Evolutionary conservation across 768 basidiomycete genomes (phyloP), one percentile per base, ranked within the genome.

Genomic region (Auricularia sp.): DNA sequence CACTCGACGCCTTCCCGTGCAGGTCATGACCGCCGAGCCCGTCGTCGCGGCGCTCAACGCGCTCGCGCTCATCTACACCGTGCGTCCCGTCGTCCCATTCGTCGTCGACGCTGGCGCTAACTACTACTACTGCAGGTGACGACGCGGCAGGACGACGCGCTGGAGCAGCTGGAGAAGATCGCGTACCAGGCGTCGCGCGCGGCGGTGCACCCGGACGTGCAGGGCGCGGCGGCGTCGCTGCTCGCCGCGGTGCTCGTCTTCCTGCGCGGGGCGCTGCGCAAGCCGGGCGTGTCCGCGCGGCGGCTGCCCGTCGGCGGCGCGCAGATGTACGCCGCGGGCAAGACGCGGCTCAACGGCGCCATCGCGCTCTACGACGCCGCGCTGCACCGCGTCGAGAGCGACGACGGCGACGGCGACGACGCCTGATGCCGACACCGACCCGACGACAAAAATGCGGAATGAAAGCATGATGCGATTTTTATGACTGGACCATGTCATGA

Each of bases 81-180:
- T 59, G 47, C 47, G 47, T 51, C 6, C 29, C 47, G 21, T 51
- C 47, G 10, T 23, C 18, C 10, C 8, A 3, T 42, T 7, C 7
- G 39, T 8, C 5, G 39, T 42, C 7, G 7, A 14, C 39, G 39
- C 29, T 2, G 29, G 29, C 12, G 39, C 39, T 42, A 5, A 42
- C 39, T 42, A 0, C 7, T 0, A 1, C 12, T 10, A 18, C 10
- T 18, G 47, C 47, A 51, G 47, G 21, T 51, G 29, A 59, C 56
- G 29, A 59, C 56, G 56, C 56, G 56, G 23, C 56, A 59, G 14
- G 56, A 59, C 34, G 56, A 59, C 29, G 56, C 56, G 18, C 56
- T 59, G 10, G 56, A 59, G 14, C 56, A 59, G 56, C 56, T 59
- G 16, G 56, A 59, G 56, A 59, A 59, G 56, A 59, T 59, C 56